Evolutionary conservation across 768 basidiomycete genomes (phyloP).

Genomic region (Pholiota conissans): DNA sequence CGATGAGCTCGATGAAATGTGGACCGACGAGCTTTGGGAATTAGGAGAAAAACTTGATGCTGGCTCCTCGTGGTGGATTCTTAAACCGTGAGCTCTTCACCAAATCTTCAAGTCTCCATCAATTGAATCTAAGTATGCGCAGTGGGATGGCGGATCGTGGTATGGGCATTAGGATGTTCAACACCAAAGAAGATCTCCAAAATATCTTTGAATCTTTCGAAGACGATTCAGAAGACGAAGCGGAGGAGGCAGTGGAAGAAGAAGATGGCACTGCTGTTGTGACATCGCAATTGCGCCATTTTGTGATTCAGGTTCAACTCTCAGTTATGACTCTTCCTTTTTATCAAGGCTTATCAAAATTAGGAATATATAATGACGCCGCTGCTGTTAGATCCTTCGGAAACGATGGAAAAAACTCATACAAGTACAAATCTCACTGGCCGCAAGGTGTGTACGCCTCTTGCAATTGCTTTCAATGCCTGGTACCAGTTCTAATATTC

Average conservation of each 20-base stretch:
- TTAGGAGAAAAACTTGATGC: slow-evolving; percentile 62
- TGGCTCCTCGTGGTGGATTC: slow-evolving; percentile 77
- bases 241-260: slow-evolving; percentile 36
- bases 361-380: slow-evolving; percentile 88
- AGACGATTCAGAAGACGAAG: slow-evolving; percentile 58
- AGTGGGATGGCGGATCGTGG: slow-evolving; percentile 94
- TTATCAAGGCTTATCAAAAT: slow-evolving; percentile 1
- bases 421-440: slow-evolving; percentile 36
- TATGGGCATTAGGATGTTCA: slow-evolving; percentile 91
- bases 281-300: slow-evolving; percentile 89
- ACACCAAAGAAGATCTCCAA: slow-evolving; percentile 68
- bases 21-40: slow-evolving; percentile 92
- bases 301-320: slow-evolving; percentile 83
- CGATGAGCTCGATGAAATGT: slow-evolving; percentile 93
- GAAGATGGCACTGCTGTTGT: slow-evolving; percentile 54
- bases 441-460: slow-evolving; percentile 52
- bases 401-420: slow-evolving; percentile 32
- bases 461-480: too few species aligned
- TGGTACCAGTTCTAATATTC: background rate
- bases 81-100: slow-evolving; percentile 69
- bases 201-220: slow-evolving; percentile 85
- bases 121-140: slow-evolving; percentile 9
- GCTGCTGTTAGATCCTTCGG: slow-evolving; percentile 71
- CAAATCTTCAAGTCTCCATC: background rate
- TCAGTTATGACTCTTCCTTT: background rate